phyloP scores from a whole-genome alignment of 2,329 filamentous ascomycete genomes.

The Botrytis fragariae region DNA sequence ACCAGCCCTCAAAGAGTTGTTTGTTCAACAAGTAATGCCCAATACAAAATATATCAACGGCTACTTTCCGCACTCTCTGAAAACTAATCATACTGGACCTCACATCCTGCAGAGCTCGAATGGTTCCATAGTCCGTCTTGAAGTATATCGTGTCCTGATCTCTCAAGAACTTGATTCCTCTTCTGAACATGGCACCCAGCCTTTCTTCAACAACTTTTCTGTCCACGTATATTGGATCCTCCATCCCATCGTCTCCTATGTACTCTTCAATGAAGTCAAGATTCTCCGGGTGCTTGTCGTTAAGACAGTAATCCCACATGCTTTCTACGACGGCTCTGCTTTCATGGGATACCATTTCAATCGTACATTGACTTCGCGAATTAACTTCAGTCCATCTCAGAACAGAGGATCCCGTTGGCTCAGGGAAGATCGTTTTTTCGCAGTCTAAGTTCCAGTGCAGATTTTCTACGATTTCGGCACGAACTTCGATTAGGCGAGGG shows the following conservation, averaged over 20 bases:
- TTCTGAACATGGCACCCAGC: not conserved
- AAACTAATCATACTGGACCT: not conserved
- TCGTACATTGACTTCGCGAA: not conserved
- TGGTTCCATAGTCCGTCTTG: not conserved
- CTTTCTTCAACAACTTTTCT: not conserved
- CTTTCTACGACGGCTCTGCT: not conserved
- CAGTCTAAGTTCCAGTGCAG: constrained; percentile 11
- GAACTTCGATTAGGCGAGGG: constrained; percentile 15
- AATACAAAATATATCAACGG: not conserved
- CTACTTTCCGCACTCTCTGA: not conserved
- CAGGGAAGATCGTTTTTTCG: not conserved
- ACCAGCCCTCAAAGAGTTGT: constrained; percentile 15
- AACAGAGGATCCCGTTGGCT: constrained; percentile 12
- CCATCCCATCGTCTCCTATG: not conserved
- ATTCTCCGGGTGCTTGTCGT: not conserved
- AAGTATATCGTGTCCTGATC: constrained; percentile 12
- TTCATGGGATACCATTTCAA: constrained; percentile 2
- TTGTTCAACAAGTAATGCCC: constrained; percentile 9
- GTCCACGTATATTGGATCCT: not conserved
- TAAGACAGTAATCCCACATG: constrained; percentile 11
- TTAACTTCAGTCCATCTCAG: not conserved
- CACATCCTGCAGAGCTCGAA: not conserved
- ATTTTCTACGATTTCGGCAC: not conserved
- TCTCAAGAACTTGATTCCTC: constrained; percentile 7
- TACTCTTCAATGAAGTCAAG: not conserved